phyloP scores from a whole-genome alignment of 108 stramenopile genomes.

The Phaeodactylum tricornutum region DNA sequence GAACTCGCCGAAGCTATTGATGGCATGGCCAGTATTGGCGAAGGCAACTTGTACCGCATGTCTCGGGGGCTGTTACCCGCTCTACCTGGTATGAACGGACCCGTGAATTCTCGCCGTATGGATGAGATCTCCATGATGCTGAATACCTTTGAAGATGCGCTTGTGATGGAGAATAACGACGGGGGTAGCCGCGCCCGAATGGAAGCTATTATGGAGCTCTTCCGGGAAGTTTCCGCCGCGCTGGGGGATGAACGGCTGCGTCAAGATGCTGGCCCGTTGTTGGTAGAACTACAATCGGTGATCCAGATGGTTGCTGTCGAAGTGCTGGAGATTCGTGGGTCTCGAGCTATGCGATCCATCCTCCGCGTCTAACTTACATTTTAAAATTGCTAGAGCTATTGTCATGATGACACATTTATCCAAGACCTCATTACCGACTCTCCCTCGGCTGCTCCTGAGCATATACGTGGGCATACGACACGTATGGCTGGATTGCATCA shows the following conservation, averaged over 20 bases:
- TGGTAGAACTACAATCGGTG: conserved; percentile 61
- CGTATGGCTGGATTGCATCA: background rate
- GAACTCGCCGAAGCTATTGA: conserved; percentile 80
- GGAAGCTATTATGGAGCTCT: conserved; percentile 43
- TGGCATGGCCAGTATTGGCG: conserved; percentile 79
- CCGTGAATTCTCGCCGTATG: conserved; percentile 67
- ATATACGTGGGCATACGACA: background rate
- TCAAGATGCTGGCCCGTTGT: conserved; percentile 43
- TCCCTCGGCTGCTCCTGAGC: background rate
- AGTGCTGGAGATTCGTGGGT: conserved; percentile 76
- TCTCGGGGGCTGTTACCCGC: conserved; percentile 52
- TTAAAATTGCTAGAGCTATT: no score
- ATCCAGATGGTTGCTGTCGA: conserved; percentile 79
- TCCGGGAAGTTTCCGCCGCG: conserved; percentile 30
- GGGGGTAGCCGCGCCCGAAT: conserved; percentile 32
- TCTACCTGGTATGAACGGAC: conserved; percentile 76
- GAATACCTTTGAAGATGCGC: conserved; percentile 57
- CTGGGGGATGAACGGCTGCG: conserved; percentile 46
- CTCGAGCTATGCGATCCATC: conserved; percentile 56
- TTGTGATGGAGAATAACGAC: background rate
- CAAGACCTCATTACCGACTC: background rate
- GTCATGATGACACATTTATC: background rate
- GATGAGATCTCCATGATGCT: conserved; percentile 52
- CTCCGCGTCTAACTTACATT: conserved; percentile 23
- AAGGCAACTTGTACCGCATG: conserved; percentile 47